Base-by-base conservation (phyloP, 2,329 filamentous ascomycete species). In the Raffaelea albimanens region DNA sequence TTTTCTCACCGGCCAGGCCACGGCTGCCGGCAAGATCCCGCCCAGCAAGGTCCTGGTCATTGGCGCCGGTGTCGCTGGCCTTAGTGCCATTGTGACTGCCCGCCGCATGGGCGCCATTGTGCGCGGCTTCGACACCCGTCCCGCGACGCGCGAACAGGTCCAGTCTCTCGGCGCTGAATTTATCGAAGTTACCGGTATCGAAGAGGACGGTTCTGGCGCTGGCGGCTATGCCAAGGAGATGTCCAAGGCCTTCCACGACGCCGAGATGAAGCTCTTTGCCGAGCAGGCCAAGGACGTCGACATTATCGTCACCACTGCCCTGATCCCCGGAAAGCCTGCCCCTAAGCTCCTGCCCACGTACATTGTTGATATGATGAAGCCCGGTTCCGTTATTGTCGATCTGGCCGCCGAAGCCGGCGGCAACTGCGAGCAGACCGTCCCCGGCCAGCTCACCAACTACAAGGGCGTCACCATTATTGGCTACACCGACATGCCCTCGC, bases 211-310 rank as follows among this genome's bases (percentile, higher is more conserved):
- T 2, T 81, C 84, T 13, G 88, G 87, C 2, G 81, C 85, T 9
- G 88, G 89, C 23, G 89, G 89, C 16, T 95, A 95, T 59, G 87
- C 87, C 46, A 95, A 95, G 60, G 87, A 90, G 60, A 95, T 95
- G 88, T 93, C 87, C 47, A 89, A 91, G 59, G 88, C 91, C 55
- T 95, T 95, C 59, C 88, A 93, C 61, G 87, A 88, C 51, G 88
- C 88, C 5, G 87, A 95, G 63, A 94, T 94, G 87, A 90, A 87
- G 63, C 73, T 95, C 0, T 95, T 95, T 66, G 81, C 86, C 61
- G 85, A 93, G 56, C 89, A 95, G 63, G 86, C 85, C 52, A 77
- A 79, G 50, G 89, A 95, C 36, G 87, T 95, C 45, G 88, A 95
- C 63, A 95, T 95, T 53, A 85, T 95, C 52, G 85, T 95, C 60